Evolutionary conservation across 306 rosid genomes (phyloP).

Genomic region (Boehmeria nivea): DNA sequence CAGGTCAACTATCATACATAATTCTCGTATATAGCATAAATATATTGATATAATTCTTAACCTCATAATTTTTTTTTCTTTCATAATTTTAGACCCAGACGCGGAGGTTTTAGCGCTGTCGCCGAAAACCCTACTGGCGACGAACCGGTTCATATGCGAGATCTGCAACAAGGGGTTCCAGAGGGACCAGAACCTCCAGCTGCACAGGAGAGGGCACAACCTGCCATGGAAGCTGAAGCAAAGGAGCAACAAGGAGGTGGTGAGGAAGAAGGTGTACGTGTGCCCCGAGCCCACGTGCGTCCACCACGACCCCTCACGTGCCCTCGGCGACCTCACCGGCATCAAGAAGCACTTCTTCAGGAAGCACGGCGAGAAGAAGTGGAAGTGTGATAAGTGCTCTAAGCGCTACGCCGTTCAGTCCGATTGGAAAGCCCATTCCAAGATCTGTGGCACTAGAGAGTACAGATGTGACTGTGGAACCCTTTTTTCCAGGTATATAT

Average conservation of each 20-base stretch:
- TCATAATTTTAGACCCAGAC: conserved; percentile 74
- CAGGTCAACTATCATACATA: conserved; percentile 42
- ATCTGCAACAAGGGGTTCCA: conserved; percentile 82
- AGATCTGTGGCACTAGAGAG: conserved; percentile 86
- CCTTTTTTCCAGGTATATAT: conserved; percentile 74
- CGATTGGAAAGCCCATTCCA: conserved; percentile 94
- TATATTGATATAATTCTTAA: neutral
- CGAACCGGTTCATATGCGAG: conserved; percentile 76
- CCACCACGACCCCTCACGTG: conserved; percentile 80
- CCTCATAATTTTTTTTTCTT: too few species aligned
- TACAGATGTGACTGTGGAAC: conserved; percentile 88
- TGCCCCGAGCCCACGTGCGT: conserved; percentile 74
- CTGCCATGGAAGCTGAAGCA: conserved; percentile 91
- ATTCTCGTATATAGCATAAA: neutral
- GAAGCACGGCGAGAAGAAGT: conserved; percentile 89
- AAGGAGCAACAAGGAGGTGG: conserved; percentile 43
- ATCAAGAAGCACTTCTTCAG: conserved; percentile 85
- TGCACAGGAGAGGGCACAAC: conserved; percentile 85
- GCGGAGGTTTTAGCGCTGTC: conserved; percentile 86
- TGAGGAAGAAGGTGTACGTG: conserved; percentile 68
- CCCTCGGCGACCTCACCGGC: conserved; percentile 88
- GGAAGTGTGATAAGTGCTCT: conserved; percentile 91
- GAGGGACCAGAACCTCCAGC: conserved; percentile 88
- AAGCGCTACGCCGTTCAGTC: conserved; percentile 90
- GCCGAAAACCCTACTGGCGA: conserved; percentile 64